Base-by-base conservation (phyloP, 176 grass and related monocot genomes). In the Carex myosuroides region DNA sequence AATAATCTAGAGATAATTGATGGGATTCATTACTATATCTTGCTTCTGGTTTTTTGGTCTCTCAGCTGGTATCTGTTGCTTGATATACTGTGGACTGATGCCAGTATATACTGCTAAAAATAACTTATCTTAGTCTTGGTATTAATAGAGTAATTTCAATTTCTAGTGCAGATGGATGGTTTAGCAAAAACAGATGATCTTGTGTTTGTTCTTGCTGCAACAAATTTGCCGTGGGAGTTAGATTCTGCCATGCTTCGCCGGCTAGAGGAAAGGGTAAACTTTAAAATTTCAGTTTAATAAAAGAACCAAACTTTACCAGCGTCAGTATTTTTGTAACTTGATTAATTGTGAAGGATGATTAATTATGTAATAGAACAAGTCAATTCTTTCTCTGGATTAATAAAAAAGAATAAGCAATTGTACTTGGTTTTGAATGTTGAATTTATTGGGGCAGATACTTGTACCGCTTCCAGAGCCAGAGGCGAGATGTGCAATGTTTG, bases 191-290 rank as follows among this genome's bases (percentile, higher is more conserved):
- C 91, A 3, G 89, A 98, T 33, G 91, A 98, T 83, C 85, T 98
- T 53, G 91, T 92, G 71, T 95, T 95, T 93, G 96, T 98, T 82
- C 85, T 98, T 65, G 96, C 96, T 41, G 96, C 91, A 63, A 98
- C 91, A 86, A 98, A 98, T 92, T 85, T 95, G 73, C 96, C 93
- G 13, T 98, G 93, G 96, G 96, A 98, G 73, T 52, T 98, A 70
- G 96, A 98, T 92, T 89, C 88, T 70, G 96, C 92, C 57, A 98
- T 98, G 92, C 93, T 95, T 53, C 88, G 91, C 17, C 82, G 96
- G 26, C 93, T 98, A 87, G 96, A 98, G 83, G 95, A 98, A 80
- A 81, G 92, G 70, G 91, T 93, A 89, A 3, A 37, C n/a, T 70
- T 13, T 33, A 32, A 54, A 17, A 54, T 64, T 13, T 64, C 37